Percentiles rank a stretch among this genome's conserved stretches.
Evolutionary conservation across 2,329 filamentous ascomycete genomes (phyloP).

Genomic region (Diaporthe sp.): DNA sequence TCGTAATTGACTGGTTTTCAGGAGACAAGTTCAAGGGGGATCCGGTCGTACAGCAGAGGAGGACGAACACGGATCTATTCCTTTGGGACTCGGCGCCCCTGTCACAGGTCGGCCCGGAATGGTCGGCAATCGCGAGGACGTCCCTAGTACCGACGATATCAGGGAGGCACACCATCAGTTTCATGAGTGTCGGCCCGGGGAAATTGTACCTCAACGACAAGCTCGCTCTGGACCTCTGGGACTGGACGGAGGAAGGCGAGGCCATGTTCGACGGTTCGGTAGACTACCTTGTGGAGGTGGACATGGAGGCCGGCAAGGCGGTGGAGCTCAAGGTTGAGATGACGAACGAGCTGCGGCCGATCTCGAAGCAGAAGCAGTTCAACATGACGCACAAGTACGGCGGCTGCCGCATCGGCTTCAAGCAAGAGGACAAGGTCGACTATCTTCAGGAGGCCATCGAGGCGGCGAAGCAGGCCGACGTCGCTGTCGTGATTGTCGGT

Average conservation of each 20-base stretch:
- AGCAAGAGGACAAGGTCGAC: constrained; percentile 72
- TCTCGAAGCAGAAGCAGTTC: constrained; percentile 69
- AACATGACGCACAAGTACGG: constrained; percentile 75
- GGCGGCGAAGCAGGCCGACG: constrained; percentile 71
- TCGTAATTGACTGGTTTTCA: constrained; percentile 73
- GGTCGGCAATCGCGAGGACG: constrained; percentile 74
- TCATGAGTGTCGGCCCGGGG: constrained; percentile 76
- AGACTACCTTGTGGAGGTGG: constrained; percentile 72
- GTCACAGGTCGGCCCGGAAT: constrained; percentile 70
- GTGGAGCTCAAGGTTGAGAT: constrained; percentile 74
- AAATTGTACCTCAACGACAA: constrained; percentile 71
- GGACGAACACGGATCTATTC: constrained; percentile 75
- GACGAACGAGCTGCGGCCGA: constrained; percentile 74
- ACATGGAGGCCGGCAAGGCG: constrained; percentile 69
- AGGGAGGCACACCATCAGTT: constrained; percentile 75
- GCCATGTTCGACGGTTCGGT: constrained; percentile 79
- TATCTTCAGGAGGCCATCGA: constrained; percentile 75
- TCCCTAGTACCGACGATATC: constrained; percentile 69
- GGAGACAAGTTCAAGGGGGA: constrained; percentile 73
- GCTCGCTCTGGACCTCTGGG: constrained; percentile 73
- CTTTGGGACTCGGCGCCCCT: constrained; percentile 77
- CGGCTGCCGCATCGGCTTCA: constrained; percentile 79
- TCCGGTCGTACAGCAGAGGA: constrained; percentile 68
- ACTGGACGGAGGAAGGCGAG: constrained; percentile 77
- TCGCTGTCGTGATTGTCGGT: constrained; percentile 77